Base-by-base conservation (phyloP, 108 stramenopile genomes). In the Conticribra guillardii region DNA sequence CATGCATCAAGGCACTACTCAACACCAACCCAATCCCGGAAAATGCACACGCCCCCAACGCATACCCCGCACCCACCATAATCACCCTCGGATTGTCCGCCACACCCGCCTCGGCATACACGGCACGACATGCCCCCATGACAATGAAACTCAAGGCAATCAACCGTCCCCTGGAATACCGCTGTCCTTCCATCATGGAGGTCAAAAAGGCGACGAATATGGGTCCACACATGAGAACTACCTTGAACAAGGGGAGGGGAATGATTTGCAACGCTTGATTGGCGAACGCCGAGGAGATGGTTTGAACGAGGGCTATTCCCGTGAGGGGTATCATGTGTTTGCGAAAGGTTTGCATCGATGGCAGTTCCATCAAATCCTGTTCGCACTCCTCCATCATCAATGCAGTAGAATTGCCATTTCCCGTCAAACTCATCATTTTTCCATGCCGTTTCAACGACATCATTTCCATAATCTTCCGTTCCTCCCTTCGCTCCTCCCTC, bases 131-230 rank as follows among this genome's bases (percentile, higher is more conserved):
- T 3, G 70, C 70, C 8, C 70, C 70, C n/a, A 61, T 32, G 1
- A 59, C 70, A 19, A 71, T 71, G 33, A 71, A 18, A 26, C 50
- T 44, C 27, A 71, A 45, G 4, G 70, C 70, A 4, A 71, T 16
- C 8, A 53, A 28, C 29, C 70, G 30, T 24, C 70, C 70, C 44
- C 22, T 62, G 32, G 70, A 61, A 37, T 60, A 61, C 34, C 41
- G 14, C 22, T 45, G 31, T 2, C 70, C 70, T 26, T 61, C 70
- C 33, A 60, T 44, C 4, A 50, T 50, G 47, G 60, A 61, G 8
- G 70, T 71, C 27, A 71, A 30, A 18, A 71, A 60, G 9, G 70
- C 70, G 5, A 71, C 70, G 37, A 71, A 60, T 19, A 71, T 71
- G 17, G 70, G 70, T 7, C 70, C 70, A 19, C 70, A 71, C 70